Evolutionary conservation across 768 basidiomycete species (phyloP), one percentile per base, ranked within the genome.

Genomic region (Amanita fuliginea): DNA sequence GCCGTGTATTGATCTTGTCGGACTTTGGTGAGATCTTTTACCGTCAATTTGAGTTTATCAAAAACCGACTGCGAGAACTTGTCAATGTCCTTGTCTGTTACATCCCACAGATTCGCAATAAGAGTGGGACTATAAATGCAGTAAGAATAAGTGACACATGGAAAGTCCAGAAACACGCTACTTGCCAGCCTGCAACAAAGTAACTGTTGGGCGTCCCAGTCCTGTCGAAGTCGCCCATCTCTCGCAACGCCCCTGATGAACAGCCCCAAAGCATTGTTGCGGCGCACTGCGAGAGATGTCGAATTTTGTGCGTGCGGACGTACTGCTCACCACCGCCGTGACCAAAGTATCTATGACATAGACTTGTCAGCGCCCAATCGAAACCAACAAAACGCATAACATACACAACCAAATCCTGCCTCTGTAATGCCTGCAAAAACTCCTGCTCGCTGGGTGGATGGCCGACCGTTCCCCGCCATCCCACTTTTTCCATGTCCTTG

Each of bases 221-320:
- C 8, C 89, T 74, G 59, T 98, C 96, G 58, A 93, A 94, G 55
- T 96, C 91, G 3, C 96, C 96, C 80, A 90, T 89, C 42, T 95
- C 89, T 49, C 77, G 75, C 54, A 99, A 64, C 1, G 77, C 67
- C 8, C 95, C 96, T 0, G 94, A 97, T 0, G 96, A 99, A 70
- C 96, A 99, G 0, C 96, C 96, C 96, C 95, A 99, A 3, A 99
- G 76, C 90, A 98, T 93, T 1, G 88, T 86, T 11, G 85, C 84
- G 6, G 96, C 94, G 61, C 96, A 98, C n/a, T 75, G 73, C 1
- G 77, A 75, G 30, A 98, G 71, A 52, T 83, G 77, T 6, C 89
- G 75, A 47, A 99, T 79, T 58, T 83, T 86, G 62, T 88, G 84
- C 2, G 92, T 89, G 2, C 89, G 83, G 6, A 89, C 74, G 59